Evolutionary conservation across 768 basidiomycete species (phyloP).

Genomic region (Amanita pallidorosea): DNA sequence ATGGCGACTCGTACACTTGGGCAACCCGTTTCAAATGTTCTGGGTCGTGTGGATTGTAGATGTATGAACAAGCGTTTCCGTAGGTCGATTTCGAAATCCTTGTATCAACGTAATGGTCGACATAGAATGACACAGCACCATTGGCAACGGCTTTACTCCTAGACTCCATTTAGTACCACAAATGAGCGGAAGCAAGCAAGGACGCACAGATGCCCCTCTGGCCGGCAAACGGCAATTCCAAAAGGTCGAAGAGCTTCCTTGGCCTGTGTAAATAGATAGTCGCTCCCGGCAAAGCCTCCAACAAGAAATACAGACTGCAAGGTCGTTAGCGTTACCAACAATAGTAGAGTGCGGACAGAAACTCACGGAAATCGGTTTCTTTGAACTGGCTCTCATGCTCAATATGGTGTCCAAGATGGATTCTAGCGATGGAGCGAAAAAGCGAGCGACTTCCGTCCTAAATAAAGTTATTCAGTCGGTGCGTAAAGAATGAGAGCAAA

Average conservation of each 20-base stretch:
- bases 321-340: neutral
- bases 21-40: conserved; percentile 8
- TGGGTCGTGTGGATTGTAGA: conserved; percentile 7
- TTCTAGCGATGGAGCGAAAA: conserved; percentile 12
- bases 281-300: conserved; percentile 36
- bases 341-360: no score
- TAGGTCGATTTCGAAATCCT: conserved; percentile 10
- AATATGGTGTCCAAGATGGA: conserved; percentile 7
- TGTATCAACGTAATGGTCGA: conserved; percentile 9
- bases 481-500: neutral
- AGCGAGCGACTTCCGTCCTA: conserved; percentile 10
- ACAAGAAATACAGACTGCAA: conserved; percentile 23
- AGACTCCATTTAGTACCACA: neutral
- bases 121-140: conserved; percentile 12
- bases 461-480: neutral
- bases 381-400: conserved; percentile 1
- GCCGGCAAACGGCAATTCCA: conserved; percentile 23
- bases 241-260: conserved; percentile 17
- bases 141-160: conserved; percentile 13
- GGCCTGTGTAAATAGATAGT: conserved; percentile 28
- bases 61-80: conserved; percentile 7
- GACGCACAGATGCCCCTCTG: conserved; percentile 32
- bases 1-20: neutral
- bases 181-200: neutral
- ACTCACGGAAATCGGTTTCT: neutral